These are phyloP conservation scores for Lichina pygmaea DNA, from an alignment of 495 filamentous ascomycete genomes.

Conservation along the genomic window DNA sequence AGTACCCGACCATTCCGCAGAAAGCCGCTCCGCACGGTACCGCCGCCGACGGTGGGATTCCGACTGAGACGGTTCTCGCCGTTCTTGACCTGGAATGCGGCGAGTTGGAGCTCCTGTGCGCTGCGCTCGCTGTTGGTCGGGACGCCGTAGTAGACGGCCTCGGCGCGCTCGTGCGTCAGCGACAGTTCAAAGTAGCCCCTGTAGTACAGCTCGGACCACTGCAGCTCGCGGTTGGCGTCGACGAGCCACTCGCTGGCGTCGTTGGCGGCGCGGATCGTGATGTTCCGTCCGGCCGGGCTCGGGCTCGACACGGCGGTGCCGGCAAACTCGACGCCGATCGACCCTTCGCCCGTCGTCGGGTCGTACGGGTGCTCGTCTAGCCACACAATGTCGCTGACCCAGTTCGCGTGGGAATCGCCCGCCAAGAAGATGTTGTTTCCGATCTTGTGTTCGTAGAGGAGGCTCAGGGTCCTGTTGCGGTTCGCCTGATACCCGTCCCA, in stretches of 20 bases:
- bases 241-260: slow-evolving; percentile 16
- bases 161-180: slow-evolving; percentile 19
- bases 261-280: slow-evolving; percentile 17
- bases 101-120: background rate
- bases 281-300: slow-evolving; percentile 21
- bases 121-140: slow-evolving; percentile 11
- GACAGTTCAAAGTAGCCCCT: slow-evolving; percentile 32
- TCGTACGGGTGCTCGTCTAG: slow-evolving; percentile 28
- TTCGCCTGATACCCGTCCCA: slow-evolving; percentile 40
- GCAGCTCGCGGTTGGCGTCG: slow-evolving; percentile 25
- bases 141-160: slow-evolving; percentile 26
- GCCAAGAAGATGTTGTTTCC: slow-evolving; percentile 38
- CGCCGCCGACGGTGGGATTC: background rate
- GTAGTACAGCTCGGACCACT: slow-evolving; percentile 45
- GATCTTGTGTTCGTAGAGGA: slow-evolving; percentile 32
- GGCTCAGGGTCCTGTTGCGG: slow-evolving; percentile 30
- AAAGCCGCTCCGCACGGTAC: background rate
- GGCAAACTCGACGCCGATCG: slow-evolving; percentile 39
- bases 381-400: slow-evolving; percentile 39
- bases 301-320: slow-evolving; percentile 30
- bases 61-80: background rate
- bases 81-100: background rate
- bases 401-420: slow-evolving; percentile 29
- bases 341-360: slow-evolving; percentile 23
- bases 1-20: background rate